Conservation (phyloP, 1,284 basidiomycete genomes). For the Amylostereum areolatum region DNA sequence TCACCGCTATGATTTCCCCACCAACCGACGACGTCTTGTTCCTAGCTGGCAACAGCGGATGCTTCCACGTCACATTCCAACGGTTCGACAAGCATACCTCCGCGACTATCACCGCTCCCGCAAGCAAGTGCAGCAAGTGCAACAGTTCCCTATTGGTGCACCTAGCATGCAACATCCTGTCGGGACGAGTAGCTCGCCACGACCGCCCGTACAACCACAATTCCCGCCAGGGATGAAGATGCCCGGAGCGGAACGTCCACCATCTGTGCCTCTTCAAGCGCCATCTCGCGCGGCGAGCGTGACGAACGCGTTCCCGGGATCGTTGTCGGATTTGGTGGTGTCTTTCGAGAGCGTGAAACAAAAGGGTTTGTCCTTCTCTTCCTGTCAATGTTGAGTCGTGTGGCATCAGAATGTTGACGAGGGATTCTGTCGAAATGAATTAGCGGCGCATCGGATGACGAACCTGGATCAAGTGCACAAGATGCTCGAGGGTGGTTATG, state of each 20-base stretch:
- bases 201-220: slow-evolving; percentile 28
- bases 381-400: not conserved
- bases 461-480: slow-evolving; percentile 88
- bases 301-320: slow-evolving; percentile 64
- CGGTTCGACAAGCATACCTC: no score
- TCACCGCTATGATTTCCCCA: not conserved
- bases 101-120: no score
- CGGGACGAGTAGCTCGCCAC: not conserved
- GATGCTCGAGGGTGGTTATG: slow-evolving; percentile 86
- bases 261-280: slow-evolving; percentile 17
- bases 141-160: no score
- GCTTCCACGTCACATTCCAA: no score
- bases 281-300: slow-evolving; percentile 21
- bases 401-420: no score
- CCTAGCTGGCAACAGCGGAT: no score
- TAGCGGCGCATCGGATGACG: slow-evolving; percentile 79
- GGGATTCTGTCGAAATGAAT: no score
- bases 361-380: slow-evolving; percentile 58
- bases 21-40: no score
- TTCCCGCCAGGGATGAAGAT: slow-evolving; percentile 70
- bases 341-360: slow-evolving; percentile 96
- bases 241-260: slow-evolving; percentile 27
- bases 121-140: no score
- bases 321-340: slow-evolving; percentile 87
- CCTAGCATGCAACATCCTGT: no score